These are phyloP conservation scores for Fusarium pseudoanthophilum DNA, from an alignment of 2,329 filamentous ascomycete genomes.

Conservation along the genomic window DNA sequence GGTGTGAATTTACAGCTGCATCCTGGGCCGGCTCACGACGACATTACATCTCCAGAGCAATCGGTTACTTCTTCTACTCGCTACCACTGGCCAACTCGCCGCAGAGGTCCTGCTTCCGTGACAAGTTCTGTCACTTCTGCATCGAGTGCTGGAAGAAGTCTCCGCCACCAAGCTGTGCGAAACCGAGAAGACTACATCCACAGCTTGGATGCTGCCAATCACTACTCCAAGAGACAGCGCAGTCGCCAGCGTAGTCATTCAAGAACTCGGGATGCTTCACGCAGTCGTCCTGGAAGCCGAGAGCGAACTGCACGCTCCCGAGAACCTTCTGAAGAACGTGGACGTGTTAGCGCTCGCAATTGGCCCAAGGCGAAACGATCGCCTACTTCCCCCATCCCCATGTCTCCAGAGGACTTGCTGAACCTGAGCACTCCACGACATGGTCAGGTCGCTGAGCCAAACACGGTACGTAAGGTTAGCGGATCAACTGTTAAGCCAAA, in stretches of 20 bases:
- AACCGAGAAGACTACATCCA: conserved; percentile 87
- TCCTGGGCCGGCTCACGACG: conserved; percentile 62
- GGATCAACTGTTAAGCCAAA: conserved; percentile 46
- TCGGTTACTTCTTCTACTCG: conserved; percentile 64
- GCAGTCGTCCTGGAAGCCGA: conserved; percentile 60
- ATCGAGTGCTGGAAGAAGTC: conserved; percentile 62
- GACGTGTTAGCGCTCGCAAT: conserved; percentile 71
- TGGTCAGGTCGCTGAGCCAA: conserved; percentile 52
- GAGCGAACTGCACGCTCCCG: conserved; percentile 64
- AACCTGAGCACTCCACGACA: conserved; percentile 64
- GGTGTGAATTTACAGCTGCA: conserved; percentile 74
- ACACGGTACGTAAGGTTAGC: conserved; percentile 58
- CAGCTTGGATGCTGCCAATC: conserved; percentile 81
- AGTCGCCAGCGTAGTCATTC: conserved; percentile 66
- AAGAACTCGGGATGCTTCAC: conserved; percentile 54
- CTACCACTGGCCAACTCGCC: conserved; percentile 65
- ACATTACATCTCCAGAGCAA: conserved; percentile 67
- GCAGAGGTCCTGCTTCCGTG: conserved; percentile 65
- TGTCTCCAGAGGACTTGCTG: conserved; percentile 89
- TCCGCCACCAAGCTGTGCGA: conserved; percentile 61
- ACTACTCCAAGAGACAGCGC: conserved; percentile 65
- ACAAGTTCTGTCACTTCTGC: conserved; percentile 67
- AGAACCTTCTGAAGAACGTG: conserved; percentile 76
- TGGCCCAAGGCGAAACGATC: conserved; percentile 83
- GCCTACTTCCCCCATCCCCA: conserved; percentile 90